Percentiles rank a stretch among this genome's conserved stretches.
phyloP scores from a whole-genome alignment of 2,329 filamentous ascomycete genomes.

The Cadophora sp. region DNA sequence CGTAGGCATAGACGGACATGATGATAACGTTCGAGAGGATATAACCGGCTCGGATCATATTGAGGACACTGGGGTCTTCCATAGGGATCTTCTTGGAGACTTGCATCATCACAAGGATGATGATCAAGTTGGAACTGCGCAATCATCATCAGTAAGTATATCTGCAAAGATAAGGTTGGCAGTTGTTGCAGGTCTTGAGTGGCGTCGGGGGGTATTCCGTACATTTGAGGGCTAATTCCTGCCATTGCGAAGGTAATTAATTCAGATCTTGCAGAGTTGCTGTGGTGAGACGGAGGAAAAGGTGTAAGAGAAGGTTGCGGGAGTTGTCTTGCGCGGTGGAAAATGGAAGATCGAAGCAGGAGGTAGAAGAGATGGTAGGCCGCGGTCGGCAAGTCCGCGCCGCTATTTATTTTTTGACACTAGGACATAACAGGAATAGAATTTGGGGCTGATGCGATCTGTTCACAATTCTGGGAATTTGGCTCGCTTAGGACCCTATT shows the following conservation, averaged over 20 bases:
- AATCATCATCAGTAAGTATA: slow-evolving; percentile 32
- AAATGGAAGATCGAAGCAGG: no score
- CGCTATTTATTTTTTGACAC: no score
- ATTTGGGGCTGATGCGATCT: not conserved
- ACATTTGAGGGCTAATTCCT: slow-evolving; percentile 55
- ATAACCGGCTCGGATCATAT: slow-evolving; percentile 60
- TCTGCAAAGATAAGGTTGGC: slow-evolving; percentile 21
- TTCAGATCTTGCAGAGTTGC: no score
- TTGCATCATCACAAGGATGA: slow-evolving; percentile 93
- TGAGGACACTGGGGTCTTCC: slow-evolving; percentile 78
- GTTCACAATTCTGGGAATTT: not conserved
- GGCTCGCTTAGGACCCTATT: no score
- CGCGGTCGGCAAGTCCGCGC: no score
- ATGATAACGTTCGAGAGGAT: slow-evolving; percentile 79
- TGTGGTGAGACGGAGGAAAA: no score
- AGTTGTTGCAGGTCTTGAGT: not conserved
- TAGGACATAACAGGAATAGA: not conserved
- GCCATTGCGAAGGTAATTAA: no score
- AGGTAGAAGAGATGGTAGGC: no score
- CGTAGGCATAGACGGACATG: slow-evolving; percentile 81
- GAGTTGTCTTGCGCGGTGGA: no score
- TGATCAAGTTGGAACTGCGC: slow-evolving; percentile 84
- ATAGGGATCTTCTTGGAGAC: slow-evolving; percentile 57
- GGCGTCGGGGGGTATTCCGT: slow-evolving; percentile 45
- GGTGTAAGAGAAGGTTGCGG: no score